Conservation (phyloP, 1,139 yeast genomes). For the Taphrina communis region DNA sequence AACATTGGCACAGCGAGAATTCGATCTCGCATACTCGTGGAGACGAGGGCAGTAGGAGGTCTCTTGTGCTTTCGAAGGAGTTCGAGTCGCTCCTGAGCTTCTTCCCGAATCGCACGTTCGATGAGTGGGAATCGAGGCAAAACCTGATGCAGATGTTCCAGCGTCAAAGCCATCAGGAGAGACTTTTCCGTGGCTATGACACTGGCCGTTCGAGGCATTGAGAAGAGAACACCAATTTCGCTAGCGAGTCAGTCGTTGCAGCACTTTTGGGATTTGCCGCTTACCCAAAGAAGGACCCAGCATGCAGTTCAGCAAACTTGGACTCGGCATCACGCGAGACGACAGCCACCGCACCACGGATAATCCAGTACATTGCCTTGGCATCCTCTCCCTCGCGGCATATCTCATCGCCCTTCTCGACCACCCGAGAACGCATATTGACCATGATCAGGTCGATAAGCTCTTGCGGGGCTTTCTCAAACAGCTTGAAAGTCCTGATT, state of each 20-base stretch:
- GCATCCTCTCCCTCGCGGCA: conserved; percentile 90
- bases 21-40: conserved; percentile 36
- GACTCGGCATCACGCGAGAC: conserved; percentile 79
- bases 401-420: conserved; percentile 41
- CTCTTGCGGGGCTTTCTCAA: conserved; percentile 36
- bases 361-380: conserved; percentile 79
- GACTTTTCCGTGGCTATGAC: conserved; percentile 75
- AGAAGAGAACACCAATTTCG: conserved; percentile 75
- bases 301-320: conserved; percentile 68
- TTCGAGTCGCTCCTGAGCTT: conserved; percentile 75
- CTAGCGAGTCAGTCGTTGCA: conserved; percentile 19
- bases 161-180: conserved; percentile 68
- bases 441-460: conserved; percentile 30
- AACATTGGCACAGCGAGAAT: conserved; percentile 65
- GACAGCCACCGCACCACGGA: conserved; percentile 74
- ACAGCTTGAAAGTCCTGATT: conserved; percentile 40
- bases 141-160: conserved; percentile 65
- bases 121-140: conserved; percentile 67
- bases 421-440: conserved; percentile 34
- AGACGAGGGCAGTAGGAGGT: conserved; percentile 22
- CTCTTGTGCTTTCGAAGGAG: conserved; percentile 67
- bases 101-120: conserved; percentile 73
- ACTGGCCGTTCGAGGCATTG: conserved; percentile 78
- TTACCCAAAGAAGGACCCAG: conserved; percentile 68
- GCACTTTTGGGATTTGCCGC: background rate